These are phyloP conservation scores for Ophiostoma himal-ulmi DNA, from an alignment of 2,329 filamentous ascomycete genomes.

Conservation along the genomic window DNA sequence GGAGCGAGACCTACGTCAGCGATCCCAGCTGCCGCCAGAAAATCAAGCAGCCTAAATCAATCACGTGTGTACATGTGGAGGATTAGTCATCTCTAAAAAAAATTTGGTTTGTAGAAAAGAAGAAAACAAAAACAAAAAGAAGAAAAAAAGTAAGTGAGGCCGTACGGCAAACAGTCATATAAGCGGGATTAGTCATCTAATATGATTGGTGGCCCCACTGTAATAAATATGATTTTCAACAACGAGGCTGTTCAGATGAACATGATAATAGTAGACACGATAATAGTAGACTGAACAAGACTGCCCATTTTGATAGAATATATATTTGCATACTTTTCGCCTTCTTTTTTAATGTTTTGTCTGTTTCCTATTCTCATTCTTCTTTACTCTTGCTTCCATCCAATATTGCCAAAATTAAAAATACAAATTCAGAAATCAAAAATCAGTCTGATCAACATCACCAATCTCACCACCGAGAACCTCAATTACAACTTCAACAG, in stretches of 20 bases:
- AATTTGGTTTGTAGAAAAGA: no score
- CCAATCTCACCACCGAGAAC: neutral
- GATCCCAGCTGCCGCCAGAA: neutral
- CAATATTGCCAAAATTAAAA: no score
- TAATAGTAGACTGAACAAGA: neutral
- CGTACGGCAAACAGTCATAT: neutral
- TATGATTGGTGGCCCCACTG: neutral
- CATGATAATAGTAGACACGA: neutral
- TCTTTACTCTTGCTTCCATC: neutral
- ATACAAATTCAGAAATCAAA: neutral
- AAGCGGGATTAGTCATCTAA: neutral
- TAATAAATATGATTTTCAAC: neutral
- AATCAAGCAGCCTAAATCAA: neutral
- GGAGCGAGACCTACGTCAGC: slow-evolving; percentile 1
- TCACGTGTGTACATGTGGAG: neutral
- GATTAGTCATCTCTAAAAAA: no score
- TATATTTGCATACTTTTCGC: neutral
- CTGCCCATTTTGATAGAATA: neutral
- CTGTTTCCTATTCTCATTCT: neutral
- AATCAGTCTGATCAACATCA: neutral
- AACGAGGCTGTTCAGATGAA: slow-evolving; percentile 4
- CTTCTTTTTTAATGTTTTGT: neutral
- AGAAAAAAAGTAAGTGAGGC: neutral
- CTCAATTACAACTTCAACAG: neutral
- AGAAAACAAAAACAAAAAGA: no score